Evolutionary conservation across 2,329 filamentous ascomycete genomes (phyloP).

Genomic region (Neocucurbitaria cava): DNA sequence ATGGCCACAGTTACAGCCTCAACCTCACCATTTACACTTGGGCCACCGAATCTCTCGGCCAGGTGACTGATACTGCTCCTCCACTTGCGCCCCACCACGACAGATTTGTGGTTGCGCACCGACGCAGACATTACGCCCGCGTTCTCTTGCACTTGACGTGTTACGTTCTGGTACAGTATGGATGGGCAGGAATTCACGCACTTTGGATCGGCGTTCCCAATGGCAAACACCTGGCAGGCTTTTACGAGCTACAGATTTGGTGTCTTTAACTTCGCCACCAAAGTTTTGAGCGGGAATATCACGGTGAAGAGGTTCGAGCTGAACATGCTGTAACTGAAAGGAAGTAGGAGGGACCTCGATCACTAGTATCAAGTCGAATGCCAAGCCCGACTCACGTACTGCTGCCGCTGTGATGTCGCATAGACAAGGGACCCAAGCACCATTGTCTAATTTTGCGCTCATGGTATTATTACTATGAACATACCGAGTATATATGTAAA

Average conservation of each 20-base stretch:
- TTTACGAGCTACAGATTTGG: slow-evolving; percentile 51
- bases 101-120: slow-evolving; percentile 42
- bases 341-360: too few species aligned
- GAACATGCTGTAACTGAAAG: slow-evolving; percentile 4
- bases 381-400: too few species aligned
- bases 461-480: too few species aligned
- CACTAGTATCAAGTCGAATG: too few species aligned
- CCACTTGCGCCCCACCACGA: slow-evolving; percentile 17
- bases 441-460: too few species aligned
- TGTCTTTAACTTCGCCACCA: slow-evolving; percentile 50
- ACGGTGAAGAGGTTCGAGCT: slow-evolving; percentile 29
- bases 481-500: too few species aligned
- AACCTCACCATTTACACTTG: slow-evolving; percentile 44
- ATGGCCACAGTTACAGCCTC: slow-evolving; percentile 46
- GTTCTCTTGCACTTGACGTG: slow-evolving; percentile 25
- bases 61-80: slow-evolving; percentile 34
- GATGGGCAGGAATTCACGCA: slow-evolving; percentile 44
- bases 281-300: slow-evolving; percentile 41
- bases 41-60: slow-evolving; percentile 42
- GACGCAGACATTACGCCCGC: slow-evolving; percentile 47
- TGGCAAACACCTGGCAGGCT: slow-evolving; percentile 48
- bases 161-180: slow-evolving; percentile 47
- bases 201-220: slow-evolving; percentile 38
- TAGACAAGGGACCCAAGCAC: too few species aligned
- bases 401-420: too few species aligned